phyloP scores from a whole-genome alignment of 2,329 filamentous ascomycete genomes.

The Sordariomycetes sp. region DNA sequence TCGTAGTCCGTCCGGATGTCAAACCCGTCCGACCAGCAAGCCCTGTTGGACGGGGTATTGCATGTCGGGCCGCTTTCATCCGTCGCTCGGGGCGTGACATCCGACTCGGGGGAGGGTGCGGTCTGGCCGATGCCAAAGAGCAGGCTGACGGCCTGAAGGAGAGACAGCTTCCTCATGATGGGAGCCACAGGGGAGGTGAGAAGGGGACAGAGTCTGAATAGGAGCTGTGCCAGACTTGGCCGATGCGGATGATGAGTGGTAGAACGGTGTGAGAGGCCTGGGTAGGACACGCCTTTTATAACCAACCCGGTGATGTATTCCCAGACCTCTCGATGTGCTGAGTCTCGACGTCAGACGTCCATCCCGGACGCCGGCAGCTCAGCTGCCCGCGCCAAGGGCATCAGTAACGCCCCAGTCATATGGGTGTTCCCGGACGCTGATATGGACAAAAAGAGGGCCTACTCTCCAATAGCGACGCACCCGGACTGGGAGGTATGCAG shows the following conservation, averaged over 20 bases:
- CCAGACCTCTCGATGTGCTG: neutral
- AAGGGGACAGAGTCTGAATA: neutral
- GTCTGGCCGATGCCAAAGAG: conserved; percentile 5
- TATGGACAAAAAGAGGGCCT: neutral
- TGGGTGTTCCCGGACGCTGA: neutral
- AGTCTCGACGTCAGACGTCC: neutral
- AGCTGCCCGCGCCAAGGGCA: neutral
- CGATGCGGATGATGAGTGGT: neutral
- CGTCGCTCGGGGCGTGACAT: conserved; percentile 17
- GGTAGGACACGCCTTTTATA: neutral
- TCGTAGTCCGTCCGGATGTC: conserved; percentile 14
- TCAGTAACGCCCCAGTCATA: neutral
- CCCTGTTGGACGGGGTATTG: conserved; percentile 11
- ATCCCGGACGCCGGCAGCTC: neutral
- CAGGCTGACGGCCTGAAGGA: conserved; percentile 5
- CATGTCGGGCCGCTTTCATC: conserved; percentile 8
- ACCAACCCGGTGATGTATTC: neutral
- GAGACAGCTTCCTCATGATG: conserved; percentile 1
- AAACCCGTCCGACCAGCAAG: conserved; percentile 14
- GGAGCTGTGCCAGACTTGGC: conserved; percentile 8
- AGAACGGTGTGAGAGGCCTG: neutral
- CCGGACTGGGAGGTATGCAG: neutral
- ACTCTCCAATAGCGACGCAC: neutral
- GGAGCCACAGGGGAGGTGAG: neutral
- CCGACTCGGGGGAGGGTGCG: conserved; percentile 5